These are phyloP conservation scores for Amanita pallidorosea DNA, from an alignment of 768 basidiomycete species.

Conservation along the genomic window DNA sequence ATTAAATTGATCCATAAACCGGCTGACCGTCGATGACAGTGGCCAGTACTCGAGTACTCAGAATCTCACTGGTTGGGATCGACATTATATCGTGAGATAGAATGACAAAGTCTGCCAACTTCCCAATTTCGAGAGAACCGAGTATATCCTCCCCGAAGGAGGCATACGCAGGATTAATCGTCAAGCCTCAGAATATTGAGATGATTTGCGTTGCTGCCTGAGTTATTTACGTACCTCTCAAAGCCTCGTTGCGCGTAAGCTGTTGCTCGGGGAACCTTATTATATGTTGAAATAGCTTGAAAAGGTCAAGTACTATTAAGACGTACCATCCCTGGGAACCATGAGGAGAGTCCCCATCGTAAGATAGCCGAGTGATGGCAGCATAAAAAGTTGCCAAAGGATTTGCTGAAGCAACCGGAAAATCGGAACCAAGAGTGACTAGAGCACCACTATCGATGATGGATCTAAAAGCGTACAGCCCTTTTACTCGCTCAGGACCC, in stretches of 20 bases:
- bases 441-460: conserved; percentile 52
- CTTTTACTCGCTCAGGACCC: conserved; percentile 79
- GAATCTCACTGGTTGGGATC: conserved; percentile 44
- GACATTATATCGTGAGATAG: conserved; percentile 77
- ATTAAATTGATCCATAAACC: conserved; percentile 25
- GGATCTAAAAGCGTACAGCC: conserved; percentile 80
- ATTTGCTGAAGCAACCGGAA: conserved; percentile 81
- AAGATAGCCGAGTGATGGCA: conserved; percentile 68
- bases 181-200: conserved; percentile 50
- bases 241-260: conserved; percentile 64
- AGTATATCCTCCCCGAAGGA: conserved; percentile 64
- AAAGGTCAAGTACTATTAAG: neutral
- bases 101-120: conserved; percentile 79
- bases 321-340: conserved; percentile 75
- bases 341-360: conserved; percentile 67
- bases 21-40: conserved; percentile 70
- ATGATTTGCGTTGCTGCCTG: neutral
- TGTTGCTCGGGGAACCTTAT: conserved; percentile 75
- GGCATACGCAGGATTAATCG: conserved; percentile 79
- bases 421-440: conserved; percentile 80
- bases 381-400: conserved; percentile 82
- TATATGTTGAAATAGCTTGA: neutral
- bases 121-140: conserved; percentile 73
- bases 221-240: conserved; percentile 38
- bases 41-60: conserved; percentile 55